Evolutionary conservation across 257 asterid genomes (phyloP).

Genomic region (Solanum tacnaense): DNA sequence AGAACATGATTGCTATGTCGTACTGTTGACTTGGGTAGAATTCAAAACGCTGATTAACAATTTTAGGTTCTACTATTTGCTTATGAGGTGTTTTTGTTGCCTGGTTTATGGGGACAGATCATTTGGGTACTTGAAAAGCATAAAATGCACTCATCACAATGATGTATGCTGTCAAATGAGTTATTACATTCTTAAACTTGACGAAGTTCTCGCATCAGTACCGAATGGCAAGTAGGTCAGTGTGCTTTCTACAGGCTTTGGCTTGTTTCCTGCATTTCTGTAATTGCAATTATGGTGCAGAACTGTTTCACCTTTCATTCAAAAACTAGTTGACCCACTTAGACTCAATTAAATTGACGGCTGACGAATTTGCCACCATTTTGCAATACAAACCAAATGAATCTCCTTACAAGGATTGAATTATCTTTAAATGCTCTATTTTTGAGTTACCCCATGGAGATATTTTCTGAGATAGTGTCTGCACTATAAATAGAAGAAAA

Average conservation of each 20-base stretch:
- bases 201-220: neutral
- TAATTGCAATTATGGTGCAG: neutral
- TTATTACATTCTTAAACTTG: neutral
- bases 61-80: neutral
- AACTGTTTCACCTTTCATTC: neutral
- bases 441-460: neutral
- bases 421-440: neutral
- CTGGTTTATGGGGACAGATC: neutral
- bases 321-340: neutral
- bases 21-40: neutral
- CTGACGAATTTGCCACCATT: neutral
- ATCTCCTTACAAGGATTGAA: neutral
- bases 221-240: neutral
- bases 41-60: neutral
- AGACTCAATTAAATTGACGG: neutral
- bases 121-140: constrained; percentile 1
- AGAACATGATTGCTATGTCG: neutral
- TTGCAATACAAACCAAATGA: neutral
- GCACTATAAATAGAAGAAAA: neutral
- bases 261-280: neutral
- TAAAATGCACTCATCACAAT: neutral
- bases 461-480: neutral
- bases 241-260: neutral
- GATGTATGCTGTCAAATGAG: neutral
- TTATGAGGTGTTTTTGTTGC: neutral